Base-by-base conservation (phyloP, 2,329 filamentous ascomycete genomes). In the Ophidiomyces ophidiicola region DNA sequence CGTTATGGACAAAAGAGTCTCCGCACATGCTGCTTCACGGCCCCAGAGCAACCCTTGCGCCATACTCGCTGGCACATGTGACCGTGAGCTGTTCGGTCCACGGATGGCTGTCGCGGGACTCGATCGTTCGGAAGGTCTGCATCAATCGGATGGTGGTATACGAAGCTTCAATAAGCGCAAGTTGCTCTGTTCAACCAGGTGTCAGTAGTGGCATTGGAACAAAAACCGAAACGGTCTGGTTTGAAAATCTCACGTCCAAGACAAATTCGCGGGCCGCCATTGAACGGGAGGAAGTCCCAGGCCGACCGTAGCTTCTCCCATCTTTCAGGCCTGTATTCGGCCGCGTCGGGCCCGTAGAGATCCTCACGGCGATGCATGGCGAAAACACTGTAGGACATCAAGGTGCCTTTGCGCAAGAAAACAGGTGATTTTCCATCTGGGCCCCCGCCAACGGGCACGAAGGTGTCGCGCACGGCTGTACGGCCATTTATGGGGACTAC, bases 401-500 rank as follows among this genome's bases (percentile, higher is more conserved):
- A 56, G 8, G 70, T 65, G 44, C 66, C 62, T 39, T 64, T 62
- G 15, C 62, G 59, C 19, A 72, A 59, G 7, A 66, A 62, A 15
- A 73, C 54, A 1, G 62, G 63, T 6, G 53, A 50, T 8, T 44
- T 52, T 3, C 64, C 67, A 46, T 72, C 66, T 3, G 60, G 55
- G 0, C 70, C 70, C 15, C 69, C 70, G 10, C 70, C 84, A n/a
- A 67, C 65, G 0, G 84, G 84, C 2, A 92, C 71, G 0, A 76
- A 80, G 1, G 83, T 87, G 61, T 87, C 80, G 43, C 68, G 69
- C 6, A 84, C 68, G 8, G 82, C 74, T 20, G 78, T 64, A 45
- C 85, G 78, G 36, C 82, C 70, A 61, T 90, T 90, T 64, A 79
- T 80, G 1, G 84, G 82, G 1, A 90, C 80, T 7, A 75, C 70